Evolutionary conservation across 495 filamentous ascomycete genomes (phyloP).

Genomic region (Annulohypoxylon maeteangense): DNA sequence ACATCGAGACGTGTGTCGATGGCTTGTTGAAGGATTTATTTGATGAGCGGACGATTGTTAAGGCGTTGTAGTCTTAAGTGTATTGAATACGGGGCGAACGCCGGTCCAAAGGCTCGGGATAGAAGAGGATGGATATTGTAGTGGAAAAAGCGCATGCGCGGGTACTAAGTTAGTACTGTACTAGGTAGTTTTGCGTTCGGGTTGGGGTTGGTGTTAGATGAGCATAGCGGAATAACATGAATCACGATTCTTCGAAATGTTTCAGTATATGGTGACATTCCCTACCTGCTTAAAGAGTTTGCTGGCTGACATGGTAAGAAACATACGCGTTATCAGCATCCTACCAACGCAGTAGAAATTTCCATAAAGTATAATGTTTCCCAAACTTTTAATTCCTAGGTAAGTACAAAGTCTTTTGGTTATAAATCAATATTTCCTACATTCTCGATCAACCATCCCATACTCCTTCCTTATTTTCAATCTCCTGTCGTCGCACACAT

Average conservation of each 20-base stretch:
- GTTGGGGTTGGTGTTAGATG: neutral
- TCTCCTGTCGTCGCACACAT: neutral
- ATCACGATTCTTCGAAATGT: neutral
- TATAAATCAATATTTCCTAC: neutral
- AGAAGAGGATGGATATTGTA: neutral
- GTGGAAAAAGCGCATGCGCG: neutral
- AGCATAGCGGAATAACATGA: neutral
- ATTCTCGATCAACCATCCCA: neutral
- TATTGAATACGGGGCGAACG: neutral
- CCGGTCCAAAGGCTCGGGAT: neutral
- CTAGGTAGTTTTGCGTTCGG: neutral
- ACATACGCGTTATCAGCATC: neutral
- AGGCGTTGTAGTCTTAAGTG: constrained; percentile 53
- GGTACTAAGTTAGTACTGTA: neutral
- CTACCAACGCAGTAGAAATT: neutral
- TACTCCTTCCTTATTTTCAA: neutral
- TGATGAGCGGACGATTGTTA: constrained; percentile 75
- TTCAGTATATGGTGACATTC: neutral
- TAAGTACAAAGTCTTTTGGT: neutral
- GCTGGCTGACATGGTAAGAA: neutral
- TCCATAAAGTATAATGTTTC: neutral
- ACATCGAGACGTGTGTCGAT: constrained; percentile 73
- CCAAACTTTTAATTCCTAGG: neutral
- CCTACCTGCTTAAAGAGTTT: neutral
- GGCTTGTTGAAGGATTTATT: constrained; percentile 83